These are phyloP conservation scores for Cyphellophora europaea DNA, from an alignment of 2,329 filamentous ascomycete genomes.

Conservation along the genomic window DNA sequence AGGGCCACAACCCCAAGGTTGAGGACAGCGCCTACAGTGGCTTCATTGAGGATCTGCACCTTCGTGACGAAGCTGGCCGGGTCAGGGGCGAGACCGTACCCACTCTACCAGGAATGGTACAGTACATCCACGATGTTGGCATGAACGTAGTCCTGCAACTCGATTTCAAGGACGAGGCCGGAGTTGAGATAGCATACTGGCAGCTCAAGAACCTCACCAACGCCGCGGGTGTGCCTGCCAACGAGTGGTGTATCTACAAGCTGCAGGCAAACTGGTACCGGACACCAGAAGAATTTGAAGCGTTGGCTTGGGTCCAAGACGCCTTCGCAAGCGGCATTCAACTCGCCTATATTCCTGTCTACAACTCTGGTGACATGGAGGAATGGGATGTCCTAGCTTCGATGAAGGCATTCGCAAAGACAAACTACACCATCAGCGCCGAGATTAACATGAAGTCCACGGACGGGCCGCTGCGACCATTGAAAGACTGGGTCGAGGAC, in stretches of 20 bases:
- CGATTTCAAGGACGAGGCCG: slow-evolving; percentile 3
- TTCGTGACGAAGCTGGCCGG: slow-evolving; percentile 1
- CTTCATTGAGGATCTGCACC: slow-evolving; percentile 1
- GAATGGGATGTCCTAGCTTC: background rate
- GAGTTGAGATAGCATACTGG: slow-evolving; percentile 2
- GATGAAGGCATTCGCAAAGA: background rate
- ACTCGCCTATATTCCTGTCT: slow-evolving; percentile 2
- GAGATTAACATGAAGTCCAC: slow-evolving; percentile 1
- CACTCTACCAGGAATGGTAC: background rate
- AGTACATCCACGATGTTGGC: slow-evolving; percentile 3
- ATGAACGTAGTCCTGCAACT: slow-evolving; percentile 1
- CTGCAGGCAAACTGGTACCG: slow-evolving; percentile 2
- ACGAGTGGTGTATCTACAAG: slow-evolving; percentile 4
- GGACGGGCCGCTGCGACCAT: slow-evolving; percentile 1
- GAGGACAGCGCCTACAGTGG: slow-evolving; percentile 1
- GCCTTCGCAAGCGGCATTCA: slow-evolving; percentile 1
- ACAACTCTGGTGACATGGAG: slow-evolving; percentile 1
- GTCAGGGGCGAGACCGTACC: slow-evolving; percentile 2
- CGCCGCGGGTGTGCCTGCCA: slow-evolving; percentile 2
- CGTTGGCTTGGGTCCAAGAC: slow-evolving; percentile 1
- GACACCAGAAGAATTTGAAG: slow-evolving; percentile 2
- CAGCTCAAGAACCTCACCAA: slow-evolving; percentile 3
- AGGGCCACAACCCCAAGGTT: slow-evolving; percentile 1
- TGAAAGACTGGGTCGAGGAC: too few species aligned
- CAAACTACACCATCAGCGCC: slow-evolving; percentile 2